Percentiles rank a stretch among this genome's conserved stretches.
Evolutionary conservation across 164 flowering plant genomes (phyloP).

Genomic region (Warburgia ugandensis): DNA sequence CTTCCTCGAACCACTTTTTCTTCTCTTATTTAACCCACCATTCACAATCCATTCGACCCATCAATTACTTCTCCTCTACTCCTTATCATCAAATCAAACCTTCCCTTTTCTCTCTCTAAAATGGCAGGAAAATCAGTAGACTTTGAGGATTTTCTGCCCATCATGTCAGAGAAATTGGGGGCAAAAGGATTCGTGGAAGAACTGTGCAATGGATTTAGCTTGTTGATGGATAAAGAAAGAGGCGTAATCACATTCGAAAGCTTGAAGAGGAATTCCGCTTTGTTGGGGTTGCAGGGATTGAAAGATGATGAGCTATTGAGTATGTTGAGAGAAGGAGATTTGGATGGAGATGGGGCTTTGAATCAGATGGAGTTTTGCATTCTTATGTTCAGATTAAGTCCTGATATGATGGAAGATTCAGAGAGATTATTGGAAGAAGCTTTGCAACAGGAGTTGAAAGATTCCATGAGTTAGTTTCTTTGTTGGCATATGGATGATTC

Average conservation of each 20-base stretch:
- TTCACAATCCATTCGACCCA: no score
- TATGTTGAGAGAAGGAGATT: slow-evolving; percentile 51
- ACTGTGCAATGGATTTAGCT: slow-evolving; percentile 31
- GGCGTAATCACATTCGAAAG: slow-evolving; percentile 31
- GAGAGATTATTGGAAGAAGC: slow-evolving; percentile 16
- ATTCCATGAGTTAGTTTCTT: slow-evolving; percentile 2
- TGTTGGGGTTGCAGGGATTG: slow-evolving; percentile 21
- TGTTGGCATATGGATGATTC: background rate
- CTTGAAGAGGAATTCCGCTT: slow-evolving; percentile 25
- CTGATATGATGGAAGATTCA: slow-evolving; percentile 29
- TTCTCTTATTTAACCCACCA: no score
- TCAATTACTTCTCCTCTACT: no score
- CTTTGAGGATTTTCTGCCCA: slow-evolving; percentile 28
- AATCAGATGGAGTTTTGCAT: slow-evolving; percentile 54
- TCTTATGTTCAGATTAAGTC: slow-evolving; percentile 53
- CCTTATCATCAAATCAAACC: no score
- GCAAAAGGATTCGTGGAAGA: slow-evolving; percentile 27
- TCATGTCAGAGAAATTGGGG: slow-evolving; percentile 28
- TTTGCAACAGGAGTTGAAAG: slow-evolving; percentile 3
- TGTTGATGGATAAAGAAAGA: slow-evolving; percentile 25
- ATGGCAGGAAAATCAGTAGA: slow-evolving; percentile 13
- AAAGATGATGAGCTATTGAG: slow-evolving; percentile 22
- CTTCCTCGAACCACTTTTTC: no score
- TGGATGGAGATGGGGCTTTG: slow-evolving; percentile 48
- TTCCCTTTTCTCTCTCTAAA: background rate